A percentile compares a stretch with the other conserved stretches of the same genome.
These are phyloP conservation scores for Chaetothyriales sp. DNA, from an alignment of 2,329 filamentous ascomycete species.

Conservation along the genomic window DNA sequence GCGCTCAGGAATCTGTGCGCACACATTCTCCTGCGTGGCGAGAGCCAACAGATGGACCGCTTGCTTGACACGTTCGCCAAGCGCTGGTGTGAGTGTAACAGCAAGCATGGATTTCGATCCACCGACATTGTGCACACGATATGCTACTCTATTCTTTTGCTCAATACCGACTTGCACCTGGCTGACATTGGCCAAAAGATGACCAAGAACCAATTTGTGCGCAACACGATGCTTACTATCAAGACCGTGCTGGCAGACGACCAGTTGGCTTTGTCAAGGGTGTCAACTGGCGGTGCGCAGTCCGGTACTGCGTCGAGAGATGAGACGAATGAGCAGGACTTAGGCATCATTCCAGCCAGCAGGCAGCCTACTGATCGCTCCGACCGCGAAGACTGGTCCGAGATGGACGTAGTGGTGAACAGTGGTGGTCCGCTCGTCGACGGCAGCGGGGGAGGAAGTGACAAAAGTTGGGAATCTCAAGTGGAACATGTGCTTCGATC, in stretches of 20 bases:
- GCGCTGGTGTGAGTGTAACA: conserved; percentile 87
- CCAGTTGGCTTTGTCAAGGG: not conserved
- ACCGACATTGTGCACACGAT: conserved; percentile 91
- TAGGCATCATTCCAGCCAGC: not conserved
- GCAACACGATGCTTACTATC: conserved; percentile 89
- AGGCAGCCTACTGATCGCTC: conserved; percentile 17
- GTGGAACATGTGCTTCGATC: conserved; percentile 82
- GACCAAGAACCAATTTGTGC: conserved; percentile 86
- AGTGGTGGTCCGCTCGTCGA: conserved; percentile 65
- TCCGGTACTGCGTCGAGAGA: conserved; percentile 3
- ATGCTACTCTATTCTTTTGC: conserved; percentile 83
- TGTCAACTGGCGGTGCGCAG: not conserved
- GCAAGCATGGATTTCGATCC: conserved; percentile 81
- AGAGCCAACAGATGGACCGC: conserved; percentile 92
- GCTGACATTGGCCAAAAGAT: conserved; percentile 94
- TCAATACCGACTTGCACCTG: conserved; percentile 91
- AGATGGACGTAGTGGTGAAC: conserved; percentile 29
- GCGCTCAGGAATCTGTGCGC: conserved; percentile 68
- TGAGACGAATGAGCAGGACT: not conserved
- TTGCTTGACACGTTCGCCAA: conserved; percentile 79
- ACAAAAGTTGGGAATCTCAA: conserved; percentile 73
- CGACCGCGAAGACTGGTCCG: conserved; percentile 20
- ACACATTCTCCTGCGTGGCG: conserved; percentile 67
- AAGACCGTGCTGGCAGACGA: conserved; percentile 39
- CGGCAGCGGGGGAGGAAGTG: conserved; percentile 55